Evolutionary conservation across 352 stramenopile genomes (phyloP), one percentile per base, ranked within the genome.

Genomic region (Phytophthora pseudosyringae): DNA sequence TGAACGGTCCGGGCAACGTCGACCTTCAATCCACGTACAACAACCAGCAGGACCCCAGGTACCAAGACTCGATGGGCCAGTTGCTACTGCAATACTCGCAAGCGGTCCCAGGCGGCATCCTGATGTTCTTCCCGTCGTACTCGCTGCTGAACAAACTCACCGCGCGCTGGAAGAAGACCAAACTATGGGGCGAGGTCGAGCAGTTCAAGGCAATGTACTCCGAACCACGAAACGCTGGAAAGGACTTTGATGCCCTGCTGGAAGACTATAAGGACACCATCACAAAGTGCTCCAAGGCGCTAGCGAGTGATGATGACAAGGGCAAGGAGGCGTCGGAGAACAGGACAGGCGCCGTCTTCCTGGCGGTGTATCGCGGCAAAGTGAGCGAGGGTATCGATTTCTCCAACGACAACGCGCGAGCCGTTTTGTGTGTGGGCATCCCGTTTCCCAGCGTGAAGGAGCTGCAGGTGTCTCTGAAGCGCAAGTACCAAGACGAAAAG

Each of bases 311-410:
- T 55, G 38, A 40, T 44, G 29, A 25, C 16, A 41, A 47, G n/a
- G 31, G 21, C 25, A 59, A 15, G 3, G 39, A 35, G 5, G 41
- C 45, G 31, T 35, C 31, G 31, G 29, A 31, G 1, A 48, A 55
- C 9, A 75, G 65, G 21, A 95, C 86, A 5, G 97, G 97, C 26
- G 96, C 95, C 1, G 85, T 99, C 11, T 94, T 99, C 49, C 89
- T 99, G 59, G 97, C 96, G 1, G 97, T 99, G 2, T 99, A 98
- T 79, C 84, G 98, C 15, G 98, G 98, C 35, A 99, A 99, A 80
- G 97, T 99, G 35, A 98, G 89, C 61, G 98, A 99, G 73, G 97
- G 97, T 25, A 98, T 99, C 47, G 98, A 99, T 76, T 99, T 99
- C 69, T 93, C 88, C 11, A 97, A 99, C 76, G 84, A 98, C 35